These are phyloP conservation scores for Calonectria ilicicola DNA, from an alignment of 2,329 filamentous ascomycete species.

Conservation along the genomic window DNA sequence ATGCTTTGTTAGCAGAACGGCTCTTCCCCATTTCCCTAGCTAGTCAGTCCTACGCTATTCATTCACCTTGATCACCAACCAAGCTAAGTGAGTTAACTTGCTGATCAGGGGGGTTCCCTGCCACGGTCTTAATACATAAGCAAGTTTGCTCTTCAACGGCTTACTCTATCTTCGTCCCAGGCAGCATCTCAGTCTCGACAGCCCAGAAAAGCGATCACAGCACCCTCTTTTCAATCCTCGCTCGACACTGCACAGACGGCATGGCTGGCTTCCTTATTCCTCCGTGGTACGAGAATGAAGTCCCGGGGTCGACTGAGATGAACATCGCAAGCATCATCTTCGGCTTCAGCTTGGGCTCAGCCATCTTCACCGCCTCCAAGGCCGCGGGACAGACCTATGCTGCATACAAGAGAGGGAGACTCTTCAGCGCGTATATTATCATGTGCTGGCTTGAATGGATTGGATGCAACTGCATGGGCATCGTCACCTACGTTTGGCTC, in stretches of 20 bases:
- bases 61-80: background rate
- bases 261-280: slow-evolving; percentile 34
- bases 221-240: background rate
- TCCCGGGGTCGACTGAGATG: slow-evolving; percentile 17
- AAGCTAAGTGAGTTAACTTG: background rate
- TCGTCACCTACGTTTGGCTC: slow-evolving; percentile 27
- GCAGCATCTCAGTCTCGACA: background rate
- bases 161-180: background rate
- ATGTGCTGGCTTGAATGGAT: slow-evolving; percentile 36
- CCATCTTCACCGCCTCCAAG: slow-evolving; percentile 26
- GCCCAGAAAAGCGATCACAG: background rate
- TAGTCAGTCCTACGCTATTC: background rate
- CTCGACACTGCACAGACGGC: background rate
- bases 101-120: background rate
- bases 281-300: slow-evolving; percentile 25
- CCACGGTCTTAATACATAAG: background rate
- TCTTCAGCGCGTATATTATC: slow-evolving; percentile 28
- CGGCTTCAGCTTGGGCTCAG: slow-evolving; percentile 29
- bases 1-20: too few species aligned
- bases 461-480: slow-evolving; percentile 30
- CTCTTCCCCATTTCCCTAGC: too few species aligned
- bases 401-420: slow-evolving; percentile 19
- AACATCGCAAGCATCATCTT: slow-evolving; percentile 31
- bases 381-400: slow-evolving; percentile 15
- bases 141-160: background rate